Evolutionary conservation across 306 rosid species (phyloP), one percentile per base, ranked within the genome.

Genomic region (Begonia loranthoides): DNA sequence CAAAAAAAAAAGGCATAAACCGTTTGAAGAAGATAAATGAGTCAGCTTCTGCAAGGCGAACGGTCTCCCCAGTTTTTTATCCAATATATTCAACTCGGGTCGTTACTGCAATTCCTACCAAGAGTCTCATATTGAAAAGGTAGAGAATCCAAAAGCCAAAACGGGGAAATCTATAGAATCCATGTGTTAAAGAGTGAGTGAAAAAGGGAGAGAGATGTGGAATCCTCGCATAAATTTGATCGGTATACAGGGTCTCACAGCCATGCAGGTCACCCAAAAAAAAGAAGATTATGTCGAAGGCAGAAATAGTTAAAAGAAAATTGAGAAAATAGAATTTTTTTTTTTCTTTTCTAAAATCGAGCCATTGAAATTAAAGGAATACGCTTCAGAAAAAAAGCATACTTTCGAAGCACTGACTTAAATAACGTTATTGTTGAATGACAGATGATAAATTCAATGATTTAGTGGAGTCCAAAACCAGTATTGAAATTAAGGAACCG

Each of bases 161-260:
- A 61, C 53, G 58, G 53, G 60, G 51, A 71, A 71, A 78, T 73
- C 76, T 67, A 61, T 65, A 58, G 59, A 75, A 65, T 82, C 73
- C 62, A 66, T 67, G 67, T 64, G 75, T 70, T 40, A 64, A 72
- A 71, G 73, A 72, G 73, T 62, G 72, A 39, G 69, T 68, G 70
- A 73, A 49, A 71, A 67, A 50, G 66, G 41, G 33, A 52, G 71
- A 54, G 21, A 52, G 55, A 40, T 73, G 52, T 45, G 21, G 61
- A 66, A 73, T 79, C 86, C 82, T 65, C 80, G 82, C 79, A 86
- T 73, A 59, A 66, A 79, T 78, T 61, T 70, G 69, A 61, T 46
- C 63, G 49, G 79, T 61, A 61, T 59, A 56, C 33, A 71, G 17
- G 53, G 53, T 69, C 54, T 72, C 63, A 43, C 53, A 65, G 76